Evolutionary conservation across 176 grass and related monocot genomes (phyloP), one percentile per base, ranked within the genome.

Genomic region (Lolium rigidum): DNA sequence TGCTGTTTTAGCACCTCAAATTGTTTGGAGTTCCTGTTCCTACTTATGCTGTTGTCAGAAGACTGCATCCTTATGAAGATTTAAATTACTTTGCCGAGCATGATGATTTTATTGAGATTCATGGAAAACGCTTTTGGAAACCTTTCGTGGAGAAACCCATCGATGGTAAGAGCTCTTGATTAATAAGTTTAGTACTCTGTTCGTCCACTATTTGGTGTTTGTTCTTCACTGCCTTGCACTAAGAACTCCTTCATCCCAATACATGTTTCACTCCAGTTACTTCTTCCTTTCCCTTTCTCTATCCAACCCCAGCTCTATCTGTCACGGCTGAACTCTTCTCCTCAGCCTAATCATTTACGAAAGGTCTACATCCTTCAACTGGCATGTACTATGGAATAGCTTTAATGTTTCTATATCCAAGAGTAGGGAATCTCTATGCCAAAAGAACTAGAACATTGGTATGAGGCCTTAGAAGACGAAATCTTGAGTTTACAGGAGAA

Each of bases 61-160:
- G 96, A 89, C 86, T 94, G 31, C 93, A 92, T 76, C 93, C 96
- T 85, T 84, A 90, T 87, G 90, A 98, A 98, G 93, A 98, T 48
- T 74, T 98, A 86, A 89, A 89, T 39, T 92, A 94, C 54, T 98
- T 98, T 88, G 59, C 86, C 21, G 96, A 98, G 86, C 90, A 98
- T 88, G 96, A 98, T 82, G 93, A 98, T 90, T 98, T 90, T 87
- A 83, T 98, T 72, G 96, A 98, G 80, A 86, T 98, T 82, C 91
- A 80, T 44, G 96, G 96, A 13, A 95, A 92, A 56, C 91, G 83
- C 8, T 98, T 98, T 86, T 92, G 57, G 54, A 98, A 98, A 77
- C 96, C 93, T 82, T 98, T 98, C 12, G 96, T 98, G 83, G 96
- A 98, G 87, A 98, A 98, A 92, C 93, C 96, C 80, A 87, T 95